Evolutionary conservation across 2,329 filamentous ascomycete genomes (phyloP), one percentile per base, ranked within the genome.

Genomic region (Daldinia eschscholtzii): DNA sequence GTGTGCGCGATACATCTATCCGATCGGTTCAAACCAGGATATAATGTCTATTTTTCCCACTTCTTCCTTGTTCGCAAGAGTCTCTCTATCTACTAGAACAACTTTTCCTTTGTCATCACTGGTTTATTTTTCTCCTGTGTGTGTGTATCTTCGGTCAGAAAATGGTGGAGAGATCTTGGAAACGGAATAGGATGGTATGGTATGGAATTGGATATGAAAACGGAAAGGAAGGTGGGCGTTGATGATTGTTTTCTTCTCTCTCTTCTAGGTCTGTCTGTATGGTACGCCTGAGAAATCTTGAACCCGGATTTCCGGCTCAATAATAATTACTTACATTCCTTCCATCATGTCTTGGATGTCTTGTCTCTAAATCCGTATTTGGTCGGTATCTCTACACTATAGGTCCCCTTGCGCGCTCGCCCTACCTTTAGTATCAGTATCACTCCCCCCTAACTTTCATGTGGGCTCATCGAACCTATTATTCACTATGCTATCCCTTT

Each of bases 111-210:
- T 53, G 53, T 63, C 42, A 7, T 28, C 5, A 30, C 26, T 2
- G 6, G 18, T 44, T 61, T 26, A 7, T 46, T 46, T 55, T 56
- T 46, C 46, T 61, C 46, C 9, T 53, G 57, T 55, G 5, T 7
- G 1, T 30, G 37, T 44, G 37, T 55, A 61, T 61, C 55, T 55
- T 15, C 9, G 4, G 18, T 9, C 7, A 9, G 33, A 35, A 35
- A 58, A 58, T 37, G 13, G 30, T 23, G 33, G 33, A 15, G 52
- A 35, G 33, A 7, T 53, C 20, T 33, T 6, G 30, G 30, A 13
- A 2, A 35, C 6, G 20, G 20, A 48, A 12, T 50, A 30, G 46
- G 46, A 9, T n/a, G 6, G 28, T 18, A 30, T 7, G 15, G 28
- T 18, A 13, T 35, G 48, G 48, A 15, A 26, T 23, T 23, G 30